These are phyloP conservation scores for Fistulina hepatica DNA, from an alignment of 1,284 basidiomycete genomes.

Conservation along the genomic window DNA sequence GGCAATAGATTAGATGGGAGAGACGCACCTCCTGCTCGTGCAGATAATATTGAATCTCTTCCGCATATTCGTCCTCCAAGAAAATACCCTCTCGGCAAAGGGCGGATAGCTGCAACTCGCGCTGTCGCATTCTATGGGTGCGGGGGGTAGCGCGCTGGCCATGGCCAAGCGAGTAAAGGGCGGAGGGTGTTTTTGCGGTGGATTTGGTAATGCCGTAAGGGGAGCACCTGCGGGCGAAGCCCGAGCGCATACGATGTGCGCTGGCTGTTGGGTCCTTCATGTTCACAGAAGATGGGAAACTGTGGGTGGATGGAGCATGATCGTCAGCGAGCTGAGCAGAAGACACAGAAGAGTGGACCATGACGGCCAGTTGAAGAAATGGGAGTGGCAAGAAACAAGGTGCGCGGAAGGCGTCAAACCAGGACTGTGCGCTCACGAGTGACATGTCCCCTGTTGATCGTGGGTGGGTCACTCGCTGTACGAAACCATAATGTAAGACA, in stretches of 20 bases:
- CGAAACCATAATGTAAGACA: too few relatives aligned
- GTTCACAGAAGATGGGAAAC: conserved; percentile 23
- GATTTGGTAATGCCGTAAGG: conserved; percentile 63
- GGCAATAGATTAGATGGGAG: conserved; percentile 2
- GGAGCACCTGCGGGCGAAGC: conserved; percentile 70
- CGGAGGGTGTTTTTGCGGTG: conserved; percentile 44
- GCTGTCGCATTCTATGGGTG: conserved; percentile 51
- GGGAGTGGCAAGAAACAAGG: too few relatives aligned
- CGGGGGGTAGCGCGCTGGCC: conserved; percentile 47
- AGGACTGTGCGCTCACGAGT: too few relatives aligned
- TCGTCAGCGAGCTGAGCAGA: too few relatives aligned
- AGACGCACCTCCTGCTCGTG: conserved; percentile 92
- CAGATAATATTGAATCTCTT: conserved; percentile 92
- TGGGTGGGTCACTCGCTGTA: too few relatives aligned
- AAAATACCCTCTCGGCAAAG: conserved; percentile 59
- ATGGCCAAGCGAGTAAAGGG: conserved; percentile 28
- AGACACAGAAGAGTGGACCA: too few relatives aligned
- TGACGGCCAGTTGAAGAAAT: too few relatives aligned
- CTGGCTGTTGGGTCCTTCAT: conserved; percentile 65
- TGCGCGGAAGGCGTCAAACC: too few relatives aligned
- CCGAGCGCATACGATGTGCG: conserved; percentile 44
- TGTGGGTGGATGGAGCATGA: too few relatives aligned
- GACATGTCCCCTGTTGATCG: too few relatives aligned
- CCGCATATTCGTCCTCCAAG: conserved; percentile 89
- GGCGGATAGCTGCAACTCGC: conserved; percentile 54